Evolutionary conservation across 306 rosid genomes (phyloP), one percentile per base, ranked within the genome.

Genomic region (Arachis stenosperma): DNA sequence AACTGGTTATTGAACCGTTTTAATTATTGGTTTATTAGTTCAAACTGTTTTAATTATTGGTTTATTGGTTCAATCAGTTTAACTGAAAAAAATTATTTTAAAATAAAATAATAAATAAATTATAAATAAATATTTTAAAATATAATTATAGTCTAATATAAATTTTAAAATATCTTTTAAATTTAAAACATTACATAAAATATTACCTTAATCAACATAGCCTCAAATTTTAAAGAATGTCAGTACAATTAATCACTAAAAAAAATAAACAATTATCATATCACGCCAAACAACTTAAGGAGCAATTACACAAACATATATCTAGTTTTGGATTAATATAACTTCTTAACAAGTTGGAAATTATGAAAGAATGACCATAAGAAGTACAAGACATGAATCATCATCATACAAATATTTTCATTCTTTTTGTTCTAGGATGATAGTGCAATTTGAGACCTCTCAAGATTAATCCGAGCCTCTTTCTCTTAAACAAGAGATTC

Each of bases 401-500:
- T 83, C 76, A 67, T 84, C 81, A 75, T 78, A 74, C 81, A 81
- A 79, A 83, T 84, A 76, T 78, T 75, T 80, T 79, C 51, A 66
- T 53, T 62, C 36, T 50, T 70, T 77, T 36, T 78, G 68, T 73
- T 70, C 65, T 61, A 50, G 74, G 58, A 59, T 51, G 67, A 13
- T 36, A 69, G 41, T 58, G 68, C 78, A 68, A 79, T 50, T 53
- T 91, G 96, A 5, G 93, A 84, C 81, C 99, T 88, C 90, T 94
- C 99, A 78, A 87, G 70, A 67, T 85, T 83, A 14, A 88, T 78
- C 71, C 92, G 83, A 22, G 93, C 86, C 58, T 94, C 96, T 75
- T 84, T 84, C 80, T 94, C 99, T 77, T 80, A 82, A 22, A 78
- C 62, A 75, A 94, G 95, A 74, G 90, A 85, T 54, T 94, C 99